Percentiles rank a stretch among this genome's conserved stretches.
Evolutionary conservation across 352 stramenopile genomes (phyloP).

Genomic region (Globisporangium okanoganense): DNA sequence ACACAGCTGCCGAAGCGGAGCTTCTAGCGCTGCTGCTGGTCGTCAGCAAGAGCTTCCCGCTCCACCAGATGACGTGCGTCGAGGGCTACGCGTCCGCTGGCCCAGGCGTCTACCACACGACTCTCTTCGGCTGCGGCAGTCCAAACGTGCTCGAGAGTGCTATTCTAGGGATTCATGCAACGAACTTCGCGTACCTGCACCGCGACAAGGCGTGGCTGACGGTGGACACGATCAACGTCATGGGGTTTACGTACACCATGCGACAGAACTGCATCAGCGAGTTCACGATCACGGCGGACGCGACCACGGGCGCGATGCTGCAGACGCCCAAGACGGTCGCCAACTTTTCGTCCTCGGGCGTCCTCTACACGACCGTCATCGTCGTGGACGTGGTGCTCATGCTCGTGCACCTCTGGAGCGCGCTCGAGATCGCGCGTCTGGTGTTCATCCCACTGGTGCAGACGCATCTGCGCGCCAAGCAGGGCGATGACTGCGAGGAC

Average conservation of each 20-base stretch:
- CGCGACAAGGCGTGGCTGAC: conserved; percentile 42
- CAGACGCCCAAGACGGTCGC: conserved; percentile 10
- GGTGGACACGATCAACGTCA: conserved; percentile 30
- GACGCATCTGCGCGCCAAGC: conserved; percentile 6
- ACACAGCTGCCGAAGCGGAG: conserved; percentile 32
- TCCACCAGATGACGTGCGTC: conserved; percentile 34
- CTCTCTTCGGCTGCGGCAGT: conserved; percentile 40
- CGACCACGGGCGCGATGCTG: not conserved
- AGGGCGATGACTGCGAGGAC: conserved; percentile 22
- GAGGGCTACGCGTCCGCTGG: conserved; percentile 29
- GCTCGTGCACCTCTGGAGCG: conserved; percentile 26
- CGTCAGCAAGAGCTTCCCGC: conserved; percentile 35
- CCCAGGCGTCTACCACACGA: conserved; percentile 8
- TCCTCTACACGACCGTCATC: conserved; percentile 14
- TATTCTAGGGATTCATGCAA: conserved; percentile 35
- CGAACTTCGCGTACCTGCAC: conserved; percentile 26
- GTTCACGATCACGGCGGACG: conserved; percentile 12
- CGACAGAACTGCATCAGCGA: conserved; percentile 37
- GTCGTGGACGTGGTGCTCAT: conserved; percentile 27
- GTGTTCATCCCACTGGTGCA: conserved; percentile 17
- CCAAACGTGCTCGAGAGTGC: conserved; percentile 23
- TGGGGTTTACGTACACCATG: conserved; percentile 39
- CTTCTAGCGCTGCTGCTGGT: conserved; percentile 31
- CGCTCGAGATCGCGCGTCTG: conserved; percentile 22
- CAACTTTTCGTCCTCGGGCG: conserved; percentile 13